These are phyloP conservation scores for Tylopilus vinaceipallidus DNA, from an alignment of 768 basidiomycete species.

Conservation along the genomic window DNA sequence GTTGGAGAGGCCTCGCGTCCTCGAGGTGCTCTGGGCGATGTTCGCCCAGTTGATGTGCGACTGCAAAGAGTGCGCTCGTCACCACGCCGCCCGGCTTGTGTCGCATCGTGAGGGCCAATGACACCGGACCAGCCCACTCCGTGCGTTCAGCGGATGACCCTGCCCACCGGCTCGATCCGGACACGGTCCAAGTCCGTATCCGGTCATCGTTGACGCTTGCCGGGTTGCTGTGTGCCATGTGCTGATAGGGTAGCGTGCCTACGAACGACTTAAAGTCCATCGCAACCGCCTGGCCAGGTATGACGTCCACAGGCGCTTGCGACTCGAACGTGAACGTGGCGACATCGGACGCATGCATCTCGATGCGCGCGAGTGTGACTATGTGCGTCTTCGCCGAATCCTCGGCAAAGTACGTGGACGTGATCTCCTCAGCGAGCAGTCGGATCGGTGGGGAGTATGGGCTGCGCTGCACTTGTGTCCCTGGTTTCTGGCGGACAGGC, in stretches of 20 bases:
- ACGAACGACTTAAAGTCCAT: constrained; percentile 54
- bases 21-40: constrained; percentile 40
- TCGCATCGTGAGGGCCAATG: constrained; percentile 53
- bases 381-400: constrained; percentile 20
- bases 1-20: constrained; percentile 38
- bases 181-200: constrained; percentile 66
- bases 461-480: constrained; percentile 33
- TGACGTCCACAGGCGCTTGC: constrained; percentile 32
- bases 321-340: constrained; percentile 55
- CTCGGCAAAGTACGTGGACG: constrained; percentile 29
- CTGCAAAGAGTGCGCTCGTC: constrained; percentile 51
- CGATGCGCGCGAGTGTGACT: constrained; percentile 36
- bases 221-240: constrained; percentile 52
- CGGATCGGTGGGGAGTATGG: constrained; percentile 62
- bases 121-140: neutral
- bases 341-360: constrained; percentile 44
- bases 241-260: constrained; percentile 46
- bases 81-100: constrained; percentile 53
- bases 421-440: constrained; percentile 49
- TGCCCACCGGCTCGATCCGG: constrained; percentile 28
- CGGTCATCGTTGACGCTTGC: constrained; percentile 60
- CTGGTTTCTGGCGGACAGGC: constrained; percentile 47
- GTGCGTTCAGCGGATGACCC: neutral
- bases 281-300: constrained; percentile 53
- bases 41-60: constrained; percentile 42